Evolutionary conservation across 2,329 filamentous ascomycete species (phyloP), one percentile per base, ranked within the genome.

Genomic region (Pseudocercospora eumusae): DNA sequence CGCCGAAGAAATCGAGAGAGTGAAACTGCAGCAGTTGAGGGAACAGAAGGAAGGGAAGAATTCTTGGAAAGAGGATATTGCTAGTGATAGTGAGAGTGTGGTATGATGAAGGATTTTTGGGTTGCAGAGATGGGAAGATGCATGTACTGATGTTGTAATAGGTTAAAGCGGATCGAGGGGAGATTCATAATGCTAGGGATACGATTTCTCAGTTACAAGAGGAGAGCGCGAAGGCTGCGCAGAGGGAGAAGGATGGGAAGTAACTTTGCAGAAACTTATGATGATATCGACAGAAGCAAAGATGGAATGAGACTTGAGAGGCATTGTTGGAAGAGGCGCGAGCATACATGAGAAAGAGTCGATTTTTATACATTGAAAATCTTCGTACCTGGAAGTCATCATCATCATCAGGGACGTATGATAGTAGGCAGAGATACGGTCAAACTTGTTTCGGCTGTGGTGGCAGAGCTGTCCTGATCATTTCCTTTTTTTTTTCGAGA

Each of bases 61-160:
- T 57, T 83, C 91, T 73, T 95, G 91, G 91, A 89, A 90, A 78
- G 82, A 88, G 21, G 87, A 89, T 74, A 81, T 96, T 55, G 90
- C 91, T 2, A 90, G 87, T 55, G 86, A 91, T 76, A 90, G 88
- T 76, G 91, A 96, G 80, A 89, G 90, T 75, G 86, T 85, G 69
- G 82, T 95, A 78, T 76, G 49, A 5, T 13, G 20, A 28, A 25
- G 6, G 25, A 42, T n/a, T n/a, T n/a, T n/a, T n/a, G n/a, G n/a
- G n/a, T n/a, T n/a, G 18, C 4, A 28, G 27, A 28, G 27, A 28
- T n/a, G 50, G 9, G 21, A 21, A 18, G 42, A 45, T 52, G 25
- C 18, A 56, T 42, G 56, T 18, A 15, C 33, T 62, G 40, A 53
- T 52, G 47, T 8, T 57, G 45, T 60, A 53, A 3, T 55, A 76